A percentile compares a stretch with the other conserved stretches of the same genome.
These are phyloP conservation scores for Ustilago hordei DNA, from an alignment of 1,284 basidiomycete species.

Conservation along the genomic window DNA sequence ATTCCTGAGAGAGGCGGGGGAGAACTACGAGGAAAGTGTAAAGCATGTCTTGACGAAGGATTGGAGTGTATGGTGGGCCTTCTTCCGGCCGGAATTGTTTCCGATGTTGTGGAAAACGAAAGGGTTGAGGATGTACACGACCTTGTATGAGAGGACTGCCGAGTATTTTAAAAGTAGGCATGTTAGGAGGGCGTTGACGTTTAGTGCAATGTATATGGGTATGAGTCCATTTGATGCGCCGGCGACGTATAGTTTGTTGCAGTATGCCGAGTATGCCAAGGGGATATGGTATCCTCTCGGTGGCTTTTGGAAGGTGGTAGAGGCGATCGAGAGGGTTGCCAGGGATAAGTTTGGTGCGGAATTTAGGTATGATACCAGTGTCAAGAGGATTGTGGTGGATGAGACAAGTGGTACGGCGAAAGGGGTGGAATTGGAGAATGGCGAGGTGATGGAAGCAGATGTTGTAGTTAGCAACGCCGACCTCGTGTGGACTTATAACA, in stretches of 20 bases:
- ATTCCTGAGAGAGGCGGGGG: constrained; percentile 70
- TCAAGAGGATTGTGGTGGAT: constrained; percentile 69
- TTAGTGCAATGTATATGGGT: constrained; percentile 67
- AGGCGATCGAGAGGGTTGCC: constrained; percentile 72
- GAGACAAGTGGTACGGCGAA: constrained; percentile 39
- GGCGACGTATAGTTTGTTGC: constrained; percentile 73
- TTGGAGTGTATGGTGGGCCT: constrained; percentile 71
- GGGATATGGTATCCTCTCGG: constrained; percentile 74
- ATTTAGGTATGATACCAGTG: constrained; percentile 71
- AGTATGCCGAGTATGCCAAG: constrained; percentile 73
- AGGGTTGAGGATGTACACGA: constrained; percentile 57
- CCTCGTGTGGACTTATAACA: constrained; percentile 73
- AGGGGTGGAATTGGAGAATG: constrained; percentile 71
- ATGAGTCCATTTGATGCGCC: constrained; percentile 74
- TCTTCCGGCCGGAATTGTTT: constrained; percentile 71
- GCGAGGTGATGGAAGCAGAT: constrained; percentile 72
- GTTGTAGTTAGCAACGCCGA: constrained; percentile 74
- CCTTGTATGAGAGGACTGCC: constrained; percentile 68
- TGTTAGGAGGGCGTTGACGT: constrained; percentile 61
- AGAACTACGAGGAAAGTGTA: constrained; percentile 72
- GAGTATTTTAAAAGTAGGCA: constrained; percentile 73
- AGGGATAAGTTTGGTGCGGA: constrained; percentile 69
- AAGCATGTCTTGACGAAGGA: constrained; percentile 72
- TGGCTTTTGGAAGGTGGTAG: constrained; percentile 72
- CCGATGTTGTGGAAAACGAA: constrained; percentile 68